Evolutionary conservation across 176 grass and related monocot genomes (phyloP), one percentile per base, ranked within the genome.

Genomic region (Zea mays): DNA sequence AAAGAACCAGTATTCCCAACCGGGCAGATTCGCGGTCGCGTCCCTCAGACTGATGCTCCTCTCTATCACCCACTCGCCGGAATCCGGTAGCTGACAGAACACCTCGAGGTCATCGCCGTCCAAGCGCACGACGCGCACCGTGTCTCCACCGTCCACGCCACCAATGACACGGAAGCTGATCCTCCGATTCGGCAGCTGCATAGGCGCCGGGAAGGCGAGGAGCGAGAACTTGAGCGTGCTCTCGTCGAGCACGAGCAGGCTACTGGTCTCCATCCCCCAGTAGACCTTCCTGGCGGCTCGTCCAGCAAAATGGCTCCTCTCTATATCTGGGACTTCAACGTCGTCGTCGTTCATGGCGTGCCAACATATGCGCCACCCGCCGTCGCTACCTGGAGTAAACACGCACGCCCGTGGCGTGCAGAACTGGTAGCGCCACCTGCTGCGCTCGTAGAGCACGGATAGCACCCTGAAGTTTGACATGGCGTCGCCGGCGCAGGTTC

Each of bases 401-500:
- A 58, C 0, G 51, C 27, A 58, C 0, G 71, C 51, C 6, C 35
- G 51, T 14, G 67, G 43, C 10, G 4, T 49, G 44, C 67, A 9
- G 20, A 51, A 5, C 0, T 17, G 50, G 50, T 15, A 51, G 49
- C 5, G 4, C 4, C 13, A 5, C 49, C 10, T 1, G 3, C 11
- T 4, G 14, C 14, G 48, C 48, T 50, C 13, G 48, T 50, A 35
- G 45, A 35, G 44, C 44, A 51, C 45, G 3, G 15, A 65, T 15
- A 65, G 40, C 16, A 78, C 75, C 75, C 17, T 64, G 46, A 65
- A 52, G 75, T 12, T 78, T 4, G 75, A 65, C 75, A 78, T 64
- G 45, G 42, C 40, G 34, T 48, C 44, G 5, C 1, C 41, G 41
- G n/a, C 72, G 27, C 27, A 27, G 27, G 27, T 27, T 2, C 6